Evolutionary conservation across 306 rosid genomes (phyloP).

Genomic region (Rosa multiflora): DNA sequence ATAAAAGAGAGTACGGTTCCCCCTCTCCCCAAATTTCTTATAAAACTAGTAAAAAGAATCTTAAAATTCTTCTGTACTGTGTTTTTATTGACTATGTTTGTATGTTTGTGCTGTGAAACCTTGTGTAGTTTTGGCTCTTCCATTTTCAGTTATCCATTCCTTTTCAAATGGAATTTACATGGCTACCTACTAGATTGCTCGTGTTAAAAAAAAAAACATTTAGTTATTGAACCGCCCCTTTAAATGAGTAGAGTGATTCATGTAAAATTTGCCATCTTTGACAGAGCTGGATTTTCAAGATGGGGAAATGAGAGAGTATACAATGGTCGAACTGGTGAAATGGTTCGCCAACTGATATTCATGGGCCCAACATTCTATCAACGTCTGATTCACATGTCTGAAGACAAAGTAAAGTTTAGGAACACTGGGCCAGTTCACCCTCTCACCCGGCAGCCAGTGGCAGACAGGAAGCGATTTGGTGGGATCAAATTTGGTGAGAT

Average conservation of each 20-base stretch:
- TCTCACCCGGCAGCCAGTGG: conserved; percentile 95
- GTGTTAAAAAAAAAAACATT: neutral
- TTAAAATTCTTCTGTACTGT: neutral
- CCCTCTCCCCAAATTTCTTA: too few relatives aligned
- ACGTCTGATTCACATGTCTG: conserved; percentile 93
- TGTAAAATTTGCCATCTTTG: conserved; percentile 16
- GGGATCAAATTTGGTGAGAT: conserved; percentile 97
- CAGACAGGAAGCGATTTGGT: conserved; percentile 92
- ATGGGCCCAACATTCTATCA: conserved; percentile 99
- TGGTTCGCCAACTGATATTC: conserved; percentile 77
- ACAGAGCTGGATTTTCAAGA: conserved; percentile 86
- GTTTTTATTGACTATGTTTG: too few relatives aligned
- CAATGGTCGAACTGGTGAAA: conserved; percentile 90
- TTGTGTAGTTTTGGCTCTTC: neutral
- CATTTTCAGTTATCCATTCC: neutral
- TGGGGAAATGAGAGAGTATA: conserved; percentile 94
- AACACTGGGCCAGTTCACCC: conserved; percentile 99
- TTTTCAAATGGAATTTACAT: neutral
- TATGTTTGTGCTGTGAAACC: neutral
- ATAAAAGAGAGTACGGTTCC: neutral
- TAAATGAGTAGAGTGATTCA: conserved; percentile 10
- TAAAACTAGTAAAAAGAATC: neutral
- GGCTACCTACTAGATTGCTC: neutral
- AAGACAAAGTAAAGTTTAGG: conserved; percentile 90
- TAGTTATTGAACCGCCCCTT: neutral